Evolutionary conservation across 345 rosid genomes (phyloP), one percentile per base, ranked within the genome.

Genomic region (Salix udensis): DNA sequence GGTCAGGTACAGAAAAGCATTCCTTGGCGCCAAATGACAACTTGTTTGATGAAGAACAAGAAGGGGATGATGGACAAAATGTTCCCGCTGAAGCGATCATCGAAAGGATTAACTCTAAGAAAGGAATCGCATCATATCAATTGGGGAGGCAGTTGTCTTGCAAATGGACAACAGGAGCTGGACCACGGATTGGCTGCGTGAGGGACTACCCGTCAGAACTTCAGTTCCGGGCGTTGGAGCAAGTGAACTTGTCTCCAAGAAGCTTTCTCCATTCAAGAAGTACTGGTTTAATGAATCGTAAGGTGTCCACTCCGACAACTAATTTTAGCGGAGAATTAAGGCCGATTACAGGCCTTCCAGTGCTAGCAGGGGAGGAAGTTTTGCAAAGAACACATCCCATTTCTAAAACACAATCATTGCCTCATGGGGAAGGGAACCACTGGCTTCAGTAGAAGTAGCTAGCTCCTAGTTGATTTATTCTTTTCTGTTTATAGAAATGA

Each of bases 131-230:
- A 60, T 90, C 99, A 2, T 91, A 82, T 82, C 99, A 96, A 73
- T 73, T 92, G 65, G 99, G 98, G 67, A 91, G 80, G 85, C 97
- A 92, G 80, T 70, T 94, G 70, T 91, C 97, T 31, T 86, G 92
- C 86, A 91, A 79, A 74, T 92, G 99, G 99, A 93, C 97, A 42
- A 89, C 98, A 19, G 99, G 99, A 68, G 99, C 97, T 40, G 99
- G 99, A 71, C 98, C 99, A 12, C 88, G 97, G 34, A 93, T 93
- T 0, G 92, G 99, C 68, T 93, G 95, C n/a, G 97, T 96, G 19
- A 88, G 97, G 81, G 95, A 92, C 78, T 92, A 87, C 78, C 99
- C 99, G 5, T 82, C 91, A 5, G 87, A 87, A 75, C 96, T 93
- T 80, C 98, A 93, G 77, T 88, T 88, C 85, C 91, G 84, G 67